Conservation (phyloP, 2,329 filamentous ascomycete genomes). For the Fusarium algeriense region DNA sequence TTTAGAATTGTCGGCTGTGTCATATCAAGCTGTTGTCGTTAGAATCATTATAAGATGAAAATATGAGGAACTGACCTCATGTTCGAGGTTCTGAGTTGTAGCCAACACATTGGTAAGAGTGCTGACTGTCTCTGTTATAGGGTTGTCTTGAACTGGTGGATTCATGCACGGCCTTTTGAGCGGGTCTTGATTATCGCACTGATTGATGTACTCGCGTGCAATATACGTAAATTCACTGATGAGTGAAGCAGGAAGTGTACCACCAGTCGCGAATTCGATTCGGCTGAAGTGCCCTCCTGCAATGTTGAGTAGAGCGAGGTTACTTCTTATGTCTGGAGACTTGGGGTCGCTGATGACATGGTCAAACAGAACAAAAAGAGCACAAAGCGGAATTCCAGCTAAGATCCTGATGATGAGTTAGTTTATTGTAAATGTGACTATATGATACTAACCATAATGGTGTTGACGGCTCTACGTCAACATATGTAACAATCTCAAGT, state of each 20-base stretch:
- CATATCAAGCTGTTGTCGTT: background rate
- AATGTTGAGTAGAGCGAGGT: constrained; percentile 38
- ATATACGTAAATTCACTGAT: constrained; percentile 41
- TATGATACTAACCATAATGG: constrained; percentile 28
- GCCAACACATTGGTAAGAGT: accelerated
- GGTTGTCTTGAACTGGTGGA: background rate
- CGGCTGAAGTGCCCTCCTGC: constrained; percentile 39
- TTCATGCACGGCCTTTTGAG: background rate
- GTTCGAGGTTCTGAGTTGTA: accelerated
- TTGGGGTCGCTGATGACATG: constrained; percentile 37
- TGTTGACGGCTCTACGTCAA: constrained; percentile 39
- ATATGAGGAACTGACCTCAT: background rate
- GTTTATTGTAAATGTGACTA: accelerated
- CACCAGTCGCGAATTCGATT: constrained; percentile 37
- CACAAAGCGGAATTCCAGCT: constrained; percentile 36
- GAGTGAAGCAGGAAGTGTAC: constrained; percentile 26
- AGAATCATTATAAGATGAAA: accelerated
- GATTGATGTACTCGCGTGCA: constrained; percentile 40
- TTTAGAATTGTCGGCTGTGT: background rate
- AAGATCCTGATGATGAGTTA: constrained; percentile 20
- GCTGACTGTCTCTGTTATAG: background rate
- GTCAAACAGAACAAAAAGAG: constrained; percentile 41
- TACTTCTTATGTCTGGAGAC: constrained; percentile 27
- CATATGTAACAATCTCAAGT: constrained; percentile 36
- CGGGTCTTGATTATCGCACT: background rate